Conservation (phyloP, 1,139 yeast genomes). For the Wickerhamomyces sp. region DNA sequence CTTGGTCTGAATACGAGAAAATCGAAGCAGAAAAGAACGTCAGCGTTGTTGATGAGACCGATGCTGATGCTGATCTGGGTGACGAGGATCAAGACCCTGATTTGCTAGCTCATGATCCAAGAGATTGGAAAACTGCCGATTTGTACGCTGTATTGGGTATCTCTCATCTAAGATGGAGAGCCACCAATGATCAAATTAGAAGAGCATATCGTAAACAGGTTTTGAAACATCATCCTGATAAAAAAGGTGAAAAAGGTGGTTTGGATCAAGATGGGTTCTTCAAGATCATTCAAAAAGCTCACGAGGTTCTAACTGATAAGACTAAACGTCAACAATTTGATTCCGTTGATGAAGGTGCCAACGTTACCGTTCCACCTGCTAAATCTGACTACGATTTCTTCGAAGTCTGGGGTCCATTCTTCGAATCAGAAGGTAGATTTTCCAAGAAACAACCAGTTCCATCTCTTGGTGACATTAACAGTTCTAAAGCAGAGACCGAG, state of each 20-base stretch:
- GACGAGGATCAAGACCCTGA: slow-evolving; percentile 64
- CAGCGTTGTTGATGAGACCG: slow-evolving; percentile 59
- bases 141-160: slow-evolving; percentile 94
- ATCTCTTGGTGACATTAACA: slow-evolving; percentile 58
- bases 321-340: slow-evolving; percentile 87
- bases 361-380: slow-evolving; percentile 73
- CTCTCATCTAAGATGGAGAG: slow-evolving; percentile 84
- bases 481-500: slow-evolving; percentile 82
- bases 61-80: slow-evolving; percentile 72
- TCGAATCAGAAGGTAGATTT: slow-evolving; percentile 86
- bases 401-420: slow-evolving; percentile 90
- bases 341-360: slow-evolving; percentile 88
- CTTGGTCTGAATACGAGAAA: slow-evolving; percentile 97
- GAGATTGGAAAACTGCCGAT: slow-evolving; percentile 97
- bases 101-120: slow-evolving; percentile 83
- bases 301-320: slow-evolving; percentile 84
- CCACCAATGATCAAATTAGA: slow-evolving; percentile 90
- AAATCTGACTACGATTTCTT: slow-evolving; percentile 70
- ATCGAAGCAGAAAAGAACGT: slow-evolving; percentile 91
- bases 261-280: slow-evolving; percentile 95
- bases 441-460: slow-evolving; percentile 91
- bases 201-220: slow-evolving; percentile 97
- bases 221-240: slow-evolving; percentile 96
- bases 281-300: slow-evolving; percentile 96
- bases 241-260: slow-evolving; percentile 83